Conservation (phyloP, 2,329 filamentous ascomycete genomes). For the Fonsecaea nubica region DNA sequence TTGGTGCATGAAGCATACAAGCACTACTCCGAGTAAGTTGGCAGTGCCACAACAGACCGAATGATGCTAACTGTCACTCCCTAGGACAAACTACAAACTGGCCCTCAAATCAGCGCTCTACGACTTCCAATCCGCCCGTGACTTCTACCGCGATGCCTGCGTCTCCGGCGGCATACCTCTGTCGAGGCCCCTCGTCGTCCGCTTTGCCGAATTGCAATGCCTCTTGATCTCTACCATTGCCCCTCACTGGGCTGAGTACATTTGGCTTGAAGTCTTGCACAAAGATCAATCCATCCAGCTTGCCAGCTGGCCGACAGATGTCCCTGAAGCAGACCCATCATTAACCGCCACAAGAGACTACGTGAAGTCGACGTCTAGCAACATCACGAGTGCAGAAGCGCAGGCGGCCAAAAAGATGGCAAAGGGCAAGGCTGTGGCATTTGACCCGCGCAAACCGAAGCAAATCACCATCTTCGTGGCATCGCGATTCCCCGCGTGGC, state of each 20-base stretch:
- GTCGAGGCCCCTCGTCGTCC: conserved; percentile 78
- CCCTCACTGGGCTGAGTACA: conserved; percentile 92
- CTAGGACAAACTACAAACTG: conserved; percentile 77
- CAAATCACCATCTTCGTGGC: conserved; percentile 86
- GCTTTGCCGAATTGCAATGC: conserved; percentile 86
- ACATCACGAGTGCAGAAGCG: conserved; percentile 85
- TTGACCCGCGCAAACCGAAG: conserved; percentile 91
- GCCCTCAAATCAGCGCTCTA: conserved; percentile 88
- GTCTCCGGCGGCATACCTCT: conserved; percentile 79
- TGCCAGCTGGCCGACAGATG: conserved; percentile 71
- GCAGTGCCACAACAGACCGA: not conserved
- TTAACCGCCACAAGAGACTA: conserved; percentile 84
- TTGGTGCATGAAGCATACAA: conserved; percentile 78
- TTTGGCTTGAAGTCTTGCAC: conserved; percentile 90
- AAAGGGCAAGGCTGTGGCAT: conserved; percentile 85
- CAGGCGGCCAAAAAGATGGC: conserved; percentile 78
- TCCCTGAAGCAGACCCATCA: conserved; percentile 68
- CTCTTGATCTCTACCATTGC: conserved; percentile 82
- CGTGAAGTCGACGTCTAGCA: conserved; percentile 74
- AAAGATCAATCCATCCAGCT: conserved; percentile 78
- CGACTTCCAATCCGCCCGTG: conserved; percentile 85
- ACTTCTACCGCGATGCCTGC: conserved; percentile 87
- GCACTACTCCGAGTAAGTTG: conserved; percentile 72
- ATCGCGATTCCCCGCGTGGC: conserved; percentile 83
- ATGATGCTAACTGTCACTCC: conserved; percentile 27